Base-by-base conservation (phyloP, 2,329 filamentous ascomycete species). In the Helicocarpus griseus region DNA sequence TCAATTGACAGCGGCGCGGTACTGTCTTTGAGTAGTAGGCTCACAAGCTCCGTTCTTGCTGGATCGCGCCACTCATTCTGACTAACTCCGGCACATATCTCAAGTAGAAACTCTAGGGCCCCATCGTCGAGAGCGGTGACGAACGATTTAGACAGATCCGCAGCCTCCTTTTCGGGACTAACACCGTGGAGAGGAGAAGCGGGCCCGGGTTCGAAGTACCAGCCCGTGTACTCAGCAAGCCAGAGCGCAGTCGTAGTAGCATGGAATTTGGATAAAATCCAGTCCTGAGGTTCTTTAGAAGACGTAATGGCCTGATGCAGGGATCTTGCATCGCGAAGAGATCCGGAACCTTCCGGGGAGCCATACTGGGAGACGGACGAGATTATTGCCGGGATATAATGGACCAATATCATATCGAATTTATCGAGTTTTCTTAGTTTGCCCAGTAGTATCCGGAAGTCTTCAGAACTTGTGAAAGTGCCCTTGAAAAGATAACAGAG, bases 151-250 rank as follows among this genome's bases (percentile, higher is more conserved):
- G 85, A 82, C 53, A 89, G 78, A 57, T 83, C 78, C 46, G 81
- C 80, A 49, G 85, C 81, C 67, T 93, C 88, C 69, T 72, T 70
- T 46, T 74, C 71, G 29, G 87, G 70, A 61, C 89, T 81, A 51
- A 85, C 78, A 45, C 78, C 79, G 40, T 76, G 75, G 26, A 82
- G 74, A 24, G 75, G 74, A 46, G 79, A 76, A 56, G 79, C 75
- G 31, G 80, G 77, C 19, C 80, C 78, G 60, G 85, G 80, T 59
- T 95, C 89, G 53, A 87, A 77, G 65, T 90, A 95, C 75, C 89
- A 87, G 2, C 89, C 88, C 58, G 87, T 93, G 69, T 96, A 96
- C 63, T 97, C 89, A 29, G 88, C 85, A 44, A 96, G 78, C 93
- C 93, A 98, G 78, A 87, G 89, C 4, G 85, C 81, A 50, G 81